Conservation (phyloP, 306 rosid species). For the Vachellia pachyceras region DNA sequence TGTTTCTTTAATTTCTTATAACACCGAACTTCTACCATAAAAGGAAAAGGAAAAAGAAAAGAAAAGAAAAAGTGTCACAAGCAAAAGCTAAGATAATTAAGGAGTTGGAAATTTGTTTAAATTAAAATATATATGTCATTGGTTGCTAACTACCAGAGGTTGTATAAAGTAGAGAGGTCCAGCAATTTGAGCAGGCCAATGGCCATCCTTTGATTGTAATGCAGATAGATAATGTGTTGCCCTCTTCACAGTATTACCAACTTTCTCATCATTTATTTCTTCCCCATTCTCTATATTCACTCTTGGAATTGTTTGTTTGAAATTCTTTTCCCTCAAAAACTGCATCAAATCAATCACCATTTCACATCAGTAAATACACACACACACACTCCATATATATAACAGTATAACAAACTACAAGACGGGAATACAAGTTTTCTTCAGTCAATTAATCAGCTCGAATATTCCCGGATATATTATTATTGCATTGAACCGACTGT, state of each 20-base stretch:
- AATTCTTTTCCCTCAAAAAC: conserved; percentile 63
- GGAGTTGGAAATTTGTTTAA: background rate
- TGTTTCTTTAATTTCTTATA: too few relatives aligned
- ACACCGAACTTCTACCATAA: too few relatives aligned
- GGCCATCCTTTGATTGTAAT: conserved; percentile 73
- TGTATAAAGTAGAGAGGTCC: conserved; percentile 79
- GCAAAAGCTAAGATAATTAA: background rate
- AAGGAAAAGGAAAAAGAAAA: too few relatives aligned
- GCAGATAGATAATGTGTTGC: conserved; percentile 53
- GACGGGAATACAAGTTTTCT: too few relatives aligned
- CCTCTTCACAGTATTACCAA: conserved; percentile 46
- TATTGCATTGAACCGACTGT: too few relatives aligned
- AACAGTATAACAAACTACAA: too few relatives aligned
- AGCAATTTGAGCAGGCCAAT: conserved; percentile 84
- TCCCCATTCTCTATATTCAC: conserved; percentile 63
- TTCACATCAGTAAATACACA: background rate
- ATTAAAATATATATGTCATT: background rate
- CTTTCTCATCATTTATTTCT: conserved; percentile 50
- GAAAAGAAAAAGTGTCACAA: background rate
- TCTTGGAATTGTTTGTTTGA: conserved; percentile 55
- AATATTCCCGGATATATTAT: too few relatives aligned
- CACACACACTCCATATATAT: too few relatives aligned
- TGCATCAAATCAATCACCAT: conserved; percentile 19
- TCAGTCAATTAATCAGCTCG: too few relatives aligned
- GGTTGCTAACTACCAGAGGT: conserved; percentile 50